Evolutionary conservation across 2,329 filamentous ascomycete species (phyloP), one percentile per base, ranked within the genome.

Genomic region (Fusarium mundagurra): DNA sequence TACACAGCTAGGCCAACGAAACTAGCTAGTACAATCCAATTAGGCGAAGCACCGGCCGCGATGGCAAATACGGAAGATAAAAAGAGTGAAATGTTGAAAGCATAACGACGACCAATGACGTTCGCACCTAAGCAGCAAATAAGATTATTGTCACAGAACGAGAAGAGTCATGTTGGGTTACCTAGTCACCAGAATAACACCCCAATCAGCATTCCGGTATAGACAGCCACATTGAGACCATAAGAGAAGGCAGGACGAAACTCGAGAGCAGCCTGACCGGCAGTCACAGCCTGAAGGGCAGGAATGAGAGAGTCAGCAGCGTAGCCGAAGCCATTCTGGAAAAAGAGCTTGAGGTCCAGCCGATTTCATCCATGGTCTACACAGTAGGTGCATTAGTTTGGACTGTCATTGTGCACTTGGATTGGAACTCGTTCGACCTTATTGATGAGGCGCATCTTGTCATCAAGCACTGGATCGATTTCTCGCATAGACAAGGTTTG

Each of bases 321-420:
- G 5, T 58, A 58, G 11, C 55, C 55, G 18, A 58, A 58, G 5
- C 55, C 55, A 17, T 58, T 58, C 5, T 53, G 58, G 13, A 53
- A 61, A 27, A 61, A 53, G 4, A 61, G 22, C 27, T 61, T 61
- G 9, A 61, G 44, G 10, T 60, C 57, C 43, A 60, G 3, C 57
- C 43, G 3, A 60, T 60, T 11, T 58, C 39, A 58, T 58, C 55
- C 55, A 58, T 58, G 5, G 55, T 58, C 55, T 58, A 27, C 5
- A 53, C 6, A 43, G n/a, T 13, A 13, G 18, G 1, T 50, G 4
- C 3, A 24, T 60, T 34, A 50, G 44, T 39, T 2, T 31, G 18
- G 12, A 5, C 8, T 34, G 6, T 24, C 8, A 3, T n/a, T 13
- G 9, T 8, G 3, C n/a, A 2, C 0, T 11, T 31, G 11, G 13